Evolutionary conservation across 441 rosid species (phyloP), one percentile per base, ranked within the genome.

Genomic region (Syzygium syzygioides): DNA sequence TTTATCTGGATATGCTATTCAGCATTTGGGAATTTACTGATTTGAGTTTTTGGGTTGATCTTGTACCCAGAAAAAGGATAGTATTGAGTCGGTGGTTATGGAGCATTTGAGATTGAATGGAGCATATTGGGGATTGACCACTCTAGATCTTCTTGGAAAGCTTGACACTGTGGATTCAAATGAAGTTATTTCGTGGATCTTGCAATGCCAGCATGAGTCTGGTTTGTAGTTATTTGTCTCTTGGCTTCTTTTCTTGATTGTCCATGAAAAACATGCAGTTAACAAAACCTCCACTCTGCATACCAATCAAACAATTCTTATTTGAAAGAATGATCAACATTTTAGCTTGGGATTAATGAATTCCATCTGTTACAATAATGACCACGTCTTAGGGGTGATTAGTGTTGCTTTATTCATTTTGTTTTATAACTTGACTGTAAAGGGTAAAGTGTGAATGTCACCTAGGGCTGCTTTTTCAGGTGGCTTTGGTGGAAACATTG

Each of bases 401-500:
- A 37, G 28, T 37, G 50, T 71, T 71, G 83, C 83, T 71, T 71
- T 3, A 23, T 71, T 71, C 17, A 11, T 41, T 34, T 60, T 71
- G n/a, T 71, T 23, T 20, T 25, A 37, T 37, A 11, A 37, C 80
- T 71, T 20, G 9, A 20, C 28, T 71, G 50, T 34, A 20, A 71
- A 71, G 2, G 23, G 50, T 9, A 37, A 68, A 71, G 50, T 37
- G 83, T 4, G 18, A 41, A 76, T 76, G 34, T 15, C 52, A 60
- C 83, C 18, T 54, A 55, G 76, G 13, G 85, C 25, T 86, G 32
- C 41, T 88, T 87, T 6, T 91, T 90, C 93, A 96, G 99, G 99
- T 90, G 99, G 99, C 7, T 98, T 98, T 95, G 94, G 96, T 23
- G 99, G 99, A 89, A 98, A 97, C 86, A 87, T 94, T 88, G 98